Evolutionary conservation across 2,329 filamentous ascomycete genomes (phyloP).

Genomic region (Emmonsiellopsis sp.): DNA sequence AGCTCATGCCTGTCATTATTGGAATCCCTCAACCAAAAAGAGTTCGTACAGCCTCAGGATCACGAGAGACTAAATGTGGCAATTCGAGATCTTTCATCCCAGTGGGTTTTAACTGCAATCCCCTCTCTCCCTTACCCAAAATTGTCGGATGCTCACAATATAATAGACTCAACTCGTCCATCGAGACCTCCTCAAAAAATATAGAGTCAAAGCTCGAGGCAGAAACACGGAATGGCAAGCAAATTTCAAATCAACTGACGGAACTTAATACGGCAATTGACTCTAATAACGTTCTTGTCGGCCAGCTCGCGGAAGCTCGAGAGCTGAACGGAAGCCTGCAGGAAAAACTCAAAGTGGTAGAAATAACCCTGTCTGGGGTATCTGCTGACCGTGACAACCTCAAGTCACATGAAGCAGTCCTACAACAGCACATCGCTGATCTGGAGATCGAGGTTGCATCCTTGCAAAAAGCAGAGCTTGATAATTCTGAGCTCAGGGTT

Average conservation of each 20-base stretch:
- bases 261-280: constrained; percentile 13
- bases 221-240: constrained; percentile 8
- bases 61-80: constrained; percentile 3
- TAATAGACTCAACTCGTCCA: constrained; percentile 16
- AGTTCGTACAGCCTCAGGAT: background rate
- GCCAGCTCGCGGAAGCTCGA: constrained; percentile 15
- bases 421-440: constrained; percentile 20
- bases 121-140: background rate
- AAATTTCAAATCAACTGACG: constrained; percentile 15
- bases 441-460: constrained; percentile 17
- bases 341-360: constrained; percentile 12
- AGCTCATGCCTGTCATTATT: constrained; percentile 6
- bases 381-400: constrained; percentile 3
- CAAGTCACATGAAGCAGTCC: constrained; percentile 13
- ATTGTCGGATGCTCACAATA: background rate
- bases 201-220: constrained; percentile 11
- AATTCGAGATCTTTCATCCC: constrained; percentile 11
- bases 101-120: constrained; percentile 15
- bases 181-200: constrained; percentile 10
- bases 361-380: constrained; percentile 12
- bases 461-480: constrained; percentile 14
- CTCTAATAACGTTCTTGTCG: constrained; percentile 11
- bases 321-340: constrained; percentile 13
- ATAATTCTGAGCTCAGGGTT: constrained; percentile 6
- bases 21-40: background rate